Evolutionary conservation across 2,329 filamentous ascomycete species (phyloP).

Genomic region (Pseudogymnoascus sp.): DNA sequence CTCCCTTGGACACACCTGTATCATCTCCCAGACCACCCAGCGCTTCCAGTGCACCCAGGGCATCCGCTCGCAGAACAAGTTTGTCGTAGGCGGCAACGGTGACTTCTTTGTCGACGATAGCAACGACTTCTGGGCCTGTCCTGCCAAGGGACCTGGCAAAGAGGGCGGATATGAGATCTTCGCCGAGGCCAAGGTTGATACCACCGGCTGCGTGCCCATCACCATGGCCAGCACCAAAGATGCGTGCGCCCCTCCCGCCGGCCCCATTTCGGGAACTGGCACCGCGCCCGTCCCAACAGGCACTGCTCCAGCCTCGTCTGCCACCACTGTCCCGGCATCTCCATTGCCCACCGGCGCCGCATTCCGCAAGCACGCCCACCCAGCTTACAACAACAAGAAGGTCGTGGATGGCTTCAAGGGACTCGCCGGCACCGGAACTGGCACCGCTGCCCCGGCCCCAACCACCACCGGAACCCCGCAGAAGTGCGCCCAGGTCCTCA

Average conservation of each 20-base stretch:
- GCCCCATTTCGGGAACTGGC: neutral
- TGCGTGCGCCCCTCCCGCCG: neutral
- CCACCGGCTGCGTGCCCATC: slow-evolving; percentile 22
- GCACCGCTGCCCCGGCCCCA: neutral
- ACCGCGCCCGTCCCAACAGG: neutral
- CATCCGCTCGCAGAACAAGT: slow-evolving; percentile 14
- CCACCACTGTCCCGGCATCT: slow-evolving; percentile 2
- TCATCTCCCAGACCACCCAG: slow-evolving; percentile 18
- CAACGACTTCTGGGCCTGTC: slow-evolving; percentile 23
- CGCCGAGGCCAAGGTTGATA: slow-evolving; percentile 17
- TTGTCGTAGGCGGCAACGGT: slow-evolving; percentile 19
- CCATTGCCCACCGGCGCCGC: neutral
- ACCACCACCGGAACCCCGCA: slow-evolving; percentile 3
- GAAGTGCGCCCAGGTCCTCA: slow-evolving; percentile 22
- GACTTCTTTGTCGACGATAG: slow-evolving; percentile 18
- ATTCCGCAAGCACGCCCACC: neutral
- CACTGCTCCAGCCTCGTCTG: neutral
- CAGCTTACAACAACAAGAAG: slow-evolving; percentile 3
- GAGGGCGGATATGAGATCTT: slow-evolving; percentile 25
- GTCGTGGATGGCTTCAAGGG: neutral
- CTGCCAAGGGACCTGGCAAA: slow-evolving; percentile 19
- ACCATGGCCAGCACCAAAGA: slow-evolving; percentile 14
- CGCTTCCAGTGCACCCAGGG: slow-evolving; percentile 23
- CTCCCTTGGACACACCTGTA: slow-evolving; percentile 20
- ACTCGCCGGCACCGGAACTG: neutral